A percentile compares a stretch with the other conserved stretches of the same genome.
These are phyloP conservation scores for Acanthamoeba culbertsoni DNA, from an alignment of 208 protist species.

Conservation along the genomic window DNA sequence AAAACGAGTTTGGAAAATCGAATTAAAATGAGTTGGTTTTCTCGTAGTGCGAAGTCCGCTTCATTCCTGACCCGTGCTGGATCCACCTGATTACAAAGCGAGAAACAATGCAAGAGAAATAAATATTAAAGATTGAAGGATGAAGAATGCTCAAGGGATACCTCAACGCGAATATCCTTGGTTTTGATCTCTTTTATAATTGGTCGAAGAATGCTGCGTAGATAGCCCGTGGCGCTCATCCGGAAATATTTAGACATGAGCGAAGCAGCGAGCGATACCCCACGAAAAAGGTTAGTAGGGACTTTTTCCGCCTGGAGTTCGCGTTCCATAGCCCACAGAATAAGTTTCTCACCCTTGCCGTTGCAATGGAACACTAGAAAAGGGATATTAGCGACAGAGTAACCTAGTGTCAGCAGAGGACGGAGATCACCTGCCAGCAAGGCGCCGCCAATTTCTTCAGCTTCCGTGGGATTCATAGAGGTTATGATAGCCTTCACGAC, in stretches of 20 bases:
- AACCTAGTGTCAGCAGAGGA: not conserved
- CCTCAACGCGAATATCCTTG: not conserved
- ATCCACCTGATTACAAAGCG: not conserved
- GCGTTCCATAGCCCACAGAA: not conserved
- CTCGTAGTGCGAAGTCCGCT: not conserved
- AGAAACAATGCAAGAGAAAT: not conserved
- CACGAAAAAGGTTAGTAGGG: not conserved
- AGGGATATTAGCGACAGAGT: not conserved
- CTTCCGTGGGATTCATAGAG: not conserved
- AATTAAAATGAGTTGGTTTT: not conserved
- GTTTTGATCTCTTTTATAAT: conserved; percentile 5
- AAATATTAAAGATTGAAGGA: too few species aligned
- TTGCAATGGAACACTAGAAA: not conserved
- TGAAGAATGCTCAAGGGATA: not conserved
- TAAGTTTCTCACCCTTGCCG: not conserved
- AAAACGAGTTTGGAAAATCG: not conserved
- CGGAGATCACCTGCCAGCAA: not conserved
- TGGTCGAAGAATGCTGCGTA: not conserved
- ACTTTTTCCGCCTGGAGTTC: not conserved
- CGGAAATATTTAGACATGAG: conserved; percentile 37
- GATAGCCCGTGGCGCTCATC: conserved; percentile 20
- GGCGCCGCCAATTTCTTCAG: not conserved
- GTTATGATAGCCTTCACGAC: not conserved
- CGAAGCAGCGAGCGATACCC: not conserved
- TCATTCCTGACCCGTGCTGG: not conserved